These are phyloP conservation scores for Aspergillus brasiliensis DNA, from an alignment of 2,329 filamentous ascomycete genomes.

Conservation along the genomic window DNA sequence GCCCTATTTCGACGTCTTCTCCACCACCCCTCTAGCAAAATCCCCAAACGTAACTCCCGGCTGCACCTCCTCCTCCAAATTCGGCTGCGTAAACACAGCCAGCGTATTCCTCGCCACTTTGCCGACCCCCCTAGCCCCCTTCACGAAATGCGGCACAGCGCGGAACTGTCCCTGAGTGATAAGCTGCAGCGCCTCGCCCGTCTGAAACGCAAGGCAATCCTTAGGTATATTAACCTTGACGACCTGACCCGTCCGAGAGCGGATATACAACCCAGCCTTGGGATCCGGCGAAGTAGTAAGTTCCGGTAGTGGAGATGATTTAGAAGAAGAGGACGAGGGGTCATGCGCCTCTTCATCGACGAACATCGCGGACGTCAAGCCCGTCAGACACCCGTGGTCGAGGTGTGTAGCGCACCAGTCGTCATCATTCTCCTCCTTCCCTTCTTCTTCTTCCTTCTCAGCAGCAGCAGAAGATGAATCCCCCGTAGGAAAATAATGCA, in stretches of 20 bases:
- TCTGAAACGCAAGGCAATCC: constrained; percentile 94
- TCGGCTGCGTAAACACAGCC: constrained; percentile 96
- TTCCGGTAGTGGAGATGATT: constrained; percentile 49
- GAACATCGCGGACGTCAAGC: constrained; percentile 94
- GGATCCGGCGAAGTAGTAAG: constrained; percentile 77
- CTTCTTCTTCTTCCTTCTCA: constrained; percentile 31
- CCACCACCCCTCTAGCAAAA: constrained; percentile 79
- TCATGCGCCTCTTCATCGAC: constrained; percentile 68
- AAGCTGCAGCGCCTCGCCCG: constrained; percentile 84
- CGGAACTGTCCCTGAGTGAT: constrained; percentile 91
- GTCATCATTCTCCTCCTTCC: constrained; percentile 86
- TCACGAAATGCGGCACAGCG: constrained; percentile 94
- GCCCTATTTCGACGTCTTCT: constrained; percentile 58
- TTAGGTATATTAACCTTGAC: constrained; percentile 91
- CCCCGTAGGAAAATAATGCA: constrained; percentile 81
- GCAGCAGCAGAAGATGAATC: neutral
- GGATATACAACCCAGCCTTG: constrained; percentile 88
- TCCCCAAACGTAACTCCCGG: constrained; percentile 73
- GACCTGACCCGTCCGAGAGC: constrained; percentile 75
- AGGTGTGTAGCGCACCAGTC: constrained; percentile 83
- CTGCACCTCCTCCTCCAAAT: constrained; percentile 71
- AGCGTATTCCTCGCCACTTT: constrained; percentile 80
- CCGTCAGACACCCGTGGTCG: constrained; percentile 92
- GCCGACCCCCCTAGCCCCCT: constrained; percentile 65
- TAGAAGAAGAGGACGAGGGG: neutral